These are phyloP conservation scores for Pulveroboletus sp. DNA, from an alignment of 768 basidiomycete genomes.

Conservation along the genomic window DNA sequence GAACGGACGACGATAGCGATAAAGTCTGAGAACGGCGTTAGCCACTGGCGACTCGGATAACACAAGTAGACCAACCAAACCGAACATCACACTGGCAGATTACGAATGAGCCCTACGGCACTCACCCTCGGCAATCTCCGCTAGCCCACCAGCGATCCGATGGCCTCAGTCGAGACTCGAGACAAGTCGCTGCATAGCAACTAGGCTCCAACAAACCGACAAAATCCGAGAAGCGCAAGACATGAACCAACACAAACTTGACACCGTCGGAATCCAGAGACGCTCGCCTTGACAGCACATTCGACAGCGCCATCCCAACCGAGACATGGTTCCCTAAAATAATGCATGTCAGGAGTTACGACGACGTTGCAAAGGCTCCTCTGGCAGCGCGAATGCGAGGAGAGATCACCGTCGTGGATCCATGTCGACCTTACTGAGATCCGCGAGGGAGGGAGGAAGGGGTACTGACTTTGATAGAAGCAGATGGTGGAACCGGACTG, in stretches of 20 bases:
- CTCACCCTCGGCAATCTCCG: too few species aligned
- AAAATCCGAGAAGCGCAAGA: neutral
- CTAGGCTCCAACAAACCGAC: too few species aligned
- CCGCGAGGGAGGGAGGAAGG: slow-evolving; percentile 2
- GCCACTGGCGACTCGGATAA: too few species aligned
- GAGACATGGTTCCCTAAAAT: slow-evolving; percentile 47
- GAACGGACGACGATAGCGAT: neutral
- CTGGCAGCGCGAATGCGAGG: slow-evolving; percentile 71
- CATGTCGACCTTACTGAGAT: slow-evolving; percentile 27
- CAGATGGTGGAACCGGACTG: too few species aligned
- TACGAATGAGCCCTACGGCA: too few species aligned
- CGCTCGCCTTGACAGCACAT: slow-evolving; percentile 73
- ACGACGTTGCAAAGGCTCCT: slow-evolving; percentile 44
- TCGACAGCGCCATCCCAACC: slow-evolving; percentile 28
- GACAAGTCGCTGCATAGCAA: too few species aligned
- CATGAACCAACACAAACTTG: slow-evolving; percentile 68
- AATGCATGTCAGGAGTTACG: slow-evolving; percentile 37
- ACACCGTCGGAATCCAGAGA: slow-evolving; percentile 77
- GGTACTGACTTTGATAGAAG: slow-evolving; percentile 49
- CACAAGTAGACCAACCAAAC: neutral
- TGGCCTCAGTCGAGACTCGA: too few species aligned
- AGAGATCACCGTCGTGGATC: slow-evolving; percentile 62
- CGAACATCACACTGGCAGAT: too few species aligned
- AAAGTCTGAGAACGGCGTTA: neutral
- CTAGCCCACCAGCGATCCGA: too few species aligned